A percentile compares a stretch with the other conserved stretches of the same genome.
Evolutionary conservation across 169 alveolate species (phyloP).

Genomic region (Eimeria brunetti): DNA sequence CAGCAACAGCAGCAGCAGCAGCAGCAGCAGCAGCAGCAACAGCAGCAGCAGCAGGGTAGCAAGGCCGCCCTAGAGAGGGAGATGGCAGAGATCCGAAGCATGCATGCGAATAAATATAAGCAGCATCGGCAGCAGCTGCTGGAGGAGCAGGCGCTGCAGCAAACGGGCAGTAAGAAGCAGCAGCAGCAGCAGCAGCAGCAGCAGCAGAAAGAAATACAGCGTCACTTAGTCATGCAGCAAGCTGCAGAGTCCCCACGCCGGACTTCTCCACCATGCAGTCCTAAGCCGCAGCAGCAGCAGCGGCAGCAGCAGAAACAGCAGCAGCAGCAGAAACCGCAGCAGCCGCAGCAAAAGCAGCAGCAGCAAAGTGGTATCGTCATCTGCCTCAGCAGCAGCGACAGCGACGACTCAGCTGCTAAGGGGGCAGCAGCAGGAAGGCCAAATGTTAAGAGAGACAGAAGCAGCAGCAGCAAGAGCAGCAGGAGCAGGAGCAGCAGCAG

Average conservation of each 20-base stretch:
- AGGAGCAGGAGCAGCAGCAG: conserved; percentile 2
- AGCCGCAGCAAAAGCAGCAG: background rate
- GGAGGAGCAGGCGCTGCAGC: background rate
- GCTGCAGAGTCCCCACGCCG: background rate
- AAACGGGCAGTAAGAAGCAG: background rate
- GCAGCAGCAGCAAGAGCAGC: too few species aligned
- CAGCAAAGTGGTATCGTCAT: background rate
- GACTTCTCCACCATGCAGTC: background rate
- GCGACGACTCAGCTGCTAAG: background rate
- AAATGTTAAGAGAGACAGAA: too few species aligned
- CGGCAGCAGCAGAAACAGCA: background rate
- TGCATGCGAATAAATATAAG: background rate
- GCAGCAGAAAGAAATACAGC: background rate
- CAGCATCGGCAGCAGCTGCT: conserved; percentile 16
- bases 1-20: background rate
- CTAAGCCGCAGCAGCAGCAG: conserved; percentile 5
- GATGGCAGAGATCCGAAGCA: conserved; percentile 3
- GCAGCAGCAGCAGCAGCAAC: conserved; percentile 38
- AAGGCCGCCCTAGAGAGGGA: background rate
- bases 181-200: conserved; percentile 29
- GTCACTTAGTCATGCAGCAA: background rate
- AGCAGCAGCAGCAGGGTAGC: conserved; percentile 15
- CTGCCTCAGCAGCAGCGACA: conserved; percentile 17
- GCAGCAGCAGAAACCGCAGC: background rate
- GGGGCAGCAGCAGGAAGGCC: background rate